Conservation (phyloP, 345 rosid species). For the thale cress (Arabidopsis thaliana) region TAIR10.1 NC_003071.7:16375001-16375500, state of each 20-base stretch:
- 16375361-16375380: constrained; percentile 58
- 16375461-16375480: constrained; percentile 74
- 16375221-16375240: constrained; percentile 83
- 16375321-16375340: constrained; percentile 69
- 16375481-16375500: constrained; percentile 72
- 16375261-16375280: constrained; percentile 93
- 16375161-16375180: constrained; percentile 85
- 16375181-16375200: constrained; percentile 90
- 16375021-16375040: constrained; percentile 28
- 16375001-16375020: constrained; percentile 20
- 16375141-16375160: constrained; percentile 90
- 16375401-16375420: constrained; percentile 4
- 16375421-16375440: neutral
- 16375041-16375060: constrained; percentile 9
- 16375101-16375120: constrained; percentile 62
- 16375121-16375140: constrained; percentile 95
- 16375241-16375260: constrained; percentile 86
- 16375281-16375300: constrained; percentile 70
- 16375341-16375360: constrained; percentile 73
- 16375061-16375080: constrained; percentile 46
- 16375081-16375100: constrained; percentile 37
- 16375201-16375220: constrained; percentile 70
- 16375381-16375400: neutral
- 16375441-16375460: too few species aligned
- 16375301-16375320: constrained; percentile 68